A percentile compares a stretch with the other conserved stretches of the same genome.
Conservation (phyloP, 345 rosid genomes). For the Populus ilicifolia region DNA sequence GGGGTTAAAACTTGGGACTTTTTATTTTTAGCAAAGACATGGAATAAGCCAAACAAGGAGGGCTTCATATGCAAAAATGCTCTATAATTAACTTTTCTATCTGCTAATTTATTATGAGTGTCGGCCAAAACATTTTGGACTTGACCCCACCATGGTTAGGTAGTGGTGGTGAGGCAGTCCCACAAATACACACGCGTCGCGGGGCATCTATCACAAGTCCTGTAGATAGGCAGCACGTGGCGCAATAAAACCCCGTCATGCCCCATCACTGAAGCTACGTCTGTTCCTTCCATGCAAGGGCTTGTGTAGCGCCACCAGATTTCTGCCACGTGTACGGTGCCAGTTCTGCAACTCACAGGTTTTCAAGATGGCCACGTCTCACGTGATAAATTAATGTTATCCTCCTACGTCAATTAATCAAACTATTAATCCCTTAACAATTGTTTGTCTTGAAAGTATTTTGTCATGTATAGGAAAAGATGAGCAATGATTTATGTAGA, state of each 20-base stretch:
- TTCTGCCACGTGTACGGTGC: conserved; percentile 32
- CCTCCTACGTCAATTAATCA: background rate
- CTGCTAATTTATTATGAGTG: conserved; percentile 13
- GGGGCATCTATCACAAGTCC: background rate
- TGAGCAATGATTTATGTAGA: too few species aligned
- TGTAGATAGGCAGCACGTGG: conserved; percentile 24
- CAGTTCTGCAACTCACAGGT: background rate
- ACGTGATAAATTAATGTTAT: conserved; percentile 19
- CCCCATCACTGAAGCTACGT: conserved; percentile 19
- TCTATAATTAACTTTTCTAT: background rate
- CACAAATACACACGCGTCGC: conserved; percentile 25
- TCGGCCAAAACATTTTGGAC: conserved; percentile 36
- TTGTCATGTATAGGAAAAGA: background rate
- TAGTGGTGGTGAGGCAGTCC: conserved; percentile 27
- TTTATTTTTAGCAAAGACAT: background rate
- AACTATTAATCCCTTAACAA: background rate
- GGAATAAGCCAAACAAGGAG: background rate
- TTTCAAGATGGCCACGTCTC: conserved; percentile 42
- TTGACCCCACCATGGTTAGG: conserved; percentile 32
- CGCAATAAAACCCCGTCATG: background rate
- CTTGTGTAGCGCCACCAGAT: conserved; percentile 12
- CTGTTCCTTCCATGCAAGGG: conserved; percentile 29
- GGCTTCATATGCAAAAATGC: background rate
- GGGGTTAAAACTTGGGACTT: background rate
- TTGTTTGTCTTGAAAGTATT: background rate